These are phyloP conservation scores for Pleurotus salmoneostramineus DNA, from an alignment of 768 basidiomycete genomes.

Conservation along the genomic window DNA sequence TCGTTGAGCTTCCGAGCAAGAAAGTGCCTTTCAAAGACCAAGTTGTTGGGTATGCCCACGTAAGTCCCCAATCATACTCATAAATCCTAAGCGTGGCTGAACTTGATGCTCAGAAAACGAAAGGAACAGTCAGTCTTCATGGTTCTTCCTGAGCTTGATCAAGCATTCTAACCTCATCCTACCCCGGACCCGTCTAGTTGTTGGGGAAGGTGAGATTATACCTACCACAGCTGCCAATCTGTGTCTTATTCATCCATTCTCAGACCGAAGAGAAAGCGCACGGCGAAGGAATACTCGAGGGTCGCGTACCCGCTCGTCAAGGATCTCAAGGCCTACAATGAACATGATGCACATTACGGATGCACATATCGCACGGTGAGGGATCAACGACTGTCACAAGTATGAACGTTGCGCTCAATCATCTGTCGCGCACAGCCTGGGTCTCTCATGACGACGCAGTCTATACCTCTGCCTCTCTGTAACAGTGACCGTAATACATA, in stretches of 20 bases:
- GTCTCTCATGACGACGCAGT: too few relatives aligned
- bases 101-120: constrained; percentile 26
- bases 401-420: too few relatives aligned
- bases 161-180: not conserved
- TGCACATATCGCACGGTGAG: not conserved
- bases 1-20: constrained; percentile 16
- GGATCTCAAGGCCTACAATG: too few relatives aligned
- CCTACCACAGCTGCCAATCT: not conserved
- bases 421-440: too few relatives aligned
- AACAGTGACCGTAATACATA: too few relatives aligned
- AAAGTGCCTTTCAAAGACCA: constrained; percentile 55
- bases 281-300: constrained; percentile 50
- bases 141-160: not conserved
- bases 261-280: constrained; percentile 45
- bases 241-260: not conserved
- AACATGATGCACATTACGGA: not conserved
- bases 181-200: constrained; percentile 19
- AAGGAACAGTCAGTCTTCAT: constrained; percentile 33
- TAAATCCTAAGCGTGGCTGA: not conserved
- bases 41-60: constrained; percentile 41
- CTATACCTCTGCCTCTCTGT: too few relatives aligned
- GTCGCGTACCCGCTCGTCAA: constrained; percentile 30
- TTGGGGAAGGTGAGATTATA: constrained; percentile 23
- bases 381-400: too few relatives aligned
- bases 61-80: constrained; percentile 14